phyloP scores from a whole-genome alignment of 108 stramenopile genomes.

The Chaetoceros tenuissimus region DNA sequence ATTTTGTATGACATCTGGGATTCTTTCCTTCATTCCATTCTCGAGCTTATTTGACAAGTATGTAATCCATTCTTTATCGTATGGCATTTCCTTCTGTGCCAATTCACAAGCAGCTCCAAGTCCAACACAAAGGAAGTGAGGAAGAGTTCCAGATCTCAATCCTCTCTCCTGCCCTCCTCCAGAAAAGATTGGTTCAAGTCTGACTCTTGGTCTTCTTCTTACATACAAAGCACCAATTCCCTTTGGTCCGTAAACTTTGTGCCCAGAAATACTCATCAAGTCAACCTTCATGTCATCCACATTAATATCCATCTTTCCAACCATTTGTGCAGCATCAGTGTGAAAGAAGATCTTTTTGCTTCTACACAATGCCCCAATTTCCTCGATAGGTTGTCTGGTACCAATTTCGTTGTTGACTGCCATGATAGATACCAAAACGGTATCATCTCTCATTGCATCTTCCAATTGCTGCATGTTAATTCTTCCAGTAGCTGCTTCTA shows the following conservation, averaged over 20 bases:
- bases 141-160: conserved; percentile 82
- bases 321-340: conserved; percentile 97
- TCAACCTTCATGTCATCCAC: conserved; percentile 93
- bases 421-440: conserved; percentile 93
- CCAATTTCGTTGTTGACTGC: conserved; percentile 99
- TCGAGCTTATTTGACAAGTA: conserved; percentile 70
- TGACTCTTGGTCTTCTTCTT: conserved; percentile 91
- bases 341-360: conserved; percentile 95
- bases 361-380: conserved; percentile 91
- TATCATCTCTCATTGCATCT: conserved; percentile 87
- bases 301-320: conserved; percentile 95
- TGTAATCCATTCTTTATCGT: conserved; percentile 70
- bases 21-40: conserved; percentile 73
- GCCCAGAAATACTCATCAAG: conserved; percentile 92
- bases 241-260: conserved; percentile 99
- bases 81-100: conserved; percentile 79
- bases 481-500: conserved; percentile 75
- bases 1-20: conserved; percentile 87
- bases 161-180: conserved; percentile 99
- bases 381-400: conserved; percentile 90
- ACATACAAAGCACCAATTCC: conserved; percentile 97
- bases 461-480: conserved; percentile 86
- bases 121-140: conserved; percentile 87
- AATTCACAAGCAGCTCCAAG: conserved; percentile 90
- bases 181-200: conserved; percentile 92